Conservation (phyloP, 352 stramenopile species). For the Salisapilia sapeloensis region DNA sequence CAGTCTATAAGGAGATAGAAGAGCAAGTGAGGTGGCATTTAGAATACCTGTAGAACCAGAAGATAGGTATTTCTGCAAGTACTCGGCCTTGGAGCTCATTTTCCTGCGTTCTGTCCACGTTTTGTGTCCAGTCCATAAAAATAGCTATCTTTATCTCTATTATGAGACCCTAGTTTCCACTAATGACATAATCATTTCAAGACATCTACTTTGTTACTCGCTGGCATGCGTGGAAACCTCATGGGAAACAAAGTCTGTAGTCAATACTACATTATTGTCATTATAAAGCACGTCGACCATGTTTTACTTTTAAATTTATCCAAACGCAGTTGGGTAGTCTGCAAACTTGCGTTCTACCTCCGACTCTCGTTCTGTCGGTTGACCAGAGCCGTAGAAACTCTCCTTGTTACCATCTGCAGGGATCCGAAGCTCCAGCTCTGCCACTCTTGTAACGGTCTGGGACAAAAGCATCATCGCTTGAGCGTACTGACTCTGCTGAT, state of each 20-base stretch:
- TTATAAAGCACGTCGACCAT: too few relatives aligned
- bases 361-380: conserved; percentile 17
- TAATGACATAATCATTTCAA: too few relatives aligned
- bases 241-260: too few relatives aligned
- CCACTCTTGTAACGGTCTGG: conserved; percentile 72
- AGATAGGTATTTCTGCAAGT: conserved; percentile 63
- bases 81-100: conserved; percentile 59
- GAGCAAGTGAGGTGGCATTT: neutral
- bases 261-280: too few relatives aligned
- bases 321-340: conserved; percentile 38
- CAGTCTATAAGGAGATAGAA: neutral
- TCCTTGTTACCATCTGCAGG: conserved; percentile 25
- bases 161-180: too few relatives aligned
- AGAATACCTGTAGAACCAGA: conserved; percentile 9
- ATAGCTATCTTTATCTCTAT: too few relatives aligned
- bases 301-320: too few relatives aligned
- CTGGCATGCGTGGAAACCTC: too few relatives aligned
- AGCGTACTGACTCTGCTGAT: conserved; percentile 77
- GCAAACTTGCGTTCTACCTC: conserved; percentile 22
- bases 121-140: too few relatives aligned
- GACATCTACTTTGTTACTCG: too few relatives aligned
- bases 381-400: conserved; percentile 23
- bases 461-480: conserved; percentile 74
- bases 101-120: neutral
- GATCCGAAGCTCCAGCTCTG: conserved; percentile 64